A percentile compares a stretch with the other conserved stretches of the same genome.
Evolutionary conservation across 495 filamentous ascomycete genomes (phyloP).

Genomic region (Podospora pseudoanserina): DNA sequence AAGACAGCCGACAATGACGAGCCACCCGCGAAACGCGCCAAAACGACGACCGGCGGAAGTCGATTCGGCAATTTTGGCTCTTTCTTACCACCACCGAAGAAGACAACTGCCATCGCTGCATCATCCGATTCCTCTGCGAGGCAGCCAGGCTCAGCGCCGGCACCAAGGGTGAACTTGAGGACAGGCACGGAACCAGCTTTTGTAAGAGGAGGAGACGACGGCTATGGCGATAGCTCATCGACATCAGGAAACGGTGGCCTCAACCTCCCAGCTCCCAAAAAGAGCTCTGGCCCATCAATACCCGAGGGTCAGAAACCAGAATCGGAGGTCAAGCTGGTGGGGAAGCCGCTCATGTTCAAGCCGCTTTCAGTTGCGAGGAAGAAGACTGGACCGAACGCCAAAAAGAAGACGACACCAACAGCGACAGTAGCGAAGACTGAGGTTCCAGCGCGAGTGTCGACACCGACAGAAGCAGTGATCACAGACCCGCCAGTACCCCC

Average conservation of each 20-base stretch:
- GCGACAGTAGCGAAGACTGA: neutral
- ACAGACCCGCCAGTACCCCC: conserved; percentile 8
- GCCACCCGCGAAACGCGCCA: conserved; percentile 69
- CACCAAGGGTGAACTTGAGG: conserved; percentile 64
- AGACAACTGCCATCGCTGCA: conserved; percentile 24
- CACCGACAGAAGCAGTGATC: conserved; percentile 10
- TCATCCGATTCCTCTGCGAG: conserved; percentile 5
- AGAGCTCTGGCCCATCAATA: conserved; percentile 36
- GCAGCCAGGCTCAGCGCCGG: conserved; percentile 38
- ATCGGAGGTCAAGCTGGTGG: conserved; percentile 63
- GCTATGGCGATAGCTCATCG: conserved; percentile 8
- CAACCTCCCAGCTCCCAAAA: conserved; percentile 28
- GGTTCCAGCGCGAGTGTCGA: neutral
- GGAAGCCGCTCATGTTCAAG: conserved; percentile 82
- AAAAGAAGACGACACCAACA: conserved; percentile 15
- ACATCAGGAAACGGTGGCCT: conserved; percentile 11
- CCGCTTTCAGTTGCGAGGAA: conserved; percentile 76
- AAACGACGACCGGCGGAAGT: conserved; percentile 48
- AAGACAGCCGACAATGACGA: conserved; percentile 42
- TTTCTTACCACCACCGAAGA: conserved; percentile 83
- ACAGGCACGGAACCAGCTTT: conserved; percentile 78
- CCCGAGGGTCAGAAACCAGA: conserved; percentile 47
- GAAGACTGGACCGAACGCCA: conserved; percentile 36
- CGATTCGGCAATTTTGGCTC: conserved; percentile 77
- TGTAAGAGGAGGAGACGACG: conserved; percentile 49